Evolutionary conservation across 257 asterid genomes (phyloP).

Genomic region (Rehmannia glutinosa): DNA sequence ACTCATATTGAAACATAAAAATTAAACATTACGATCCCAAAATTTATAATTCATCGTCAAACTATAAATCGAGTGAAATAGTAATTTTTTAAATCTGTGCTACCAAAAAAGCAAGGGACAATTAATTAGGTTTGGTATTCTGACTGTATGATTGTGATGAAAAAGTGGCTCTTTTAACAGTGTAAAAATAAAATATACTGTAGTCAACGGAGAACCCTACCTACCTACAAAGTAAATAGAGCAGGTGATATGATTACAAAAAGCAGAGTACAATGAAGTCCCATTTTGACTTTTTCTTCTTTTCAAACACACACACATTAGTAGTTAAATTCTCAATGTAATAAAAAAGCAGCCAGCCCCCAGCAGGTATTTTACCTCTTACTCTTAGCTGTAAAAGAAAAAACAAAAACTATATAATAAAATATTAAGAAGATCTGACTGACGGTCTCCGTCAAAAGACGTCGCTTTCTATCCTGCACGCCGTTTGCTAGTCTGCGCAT

Average conservation of each 20-base stretch:
- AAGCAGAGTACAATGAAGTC: slow-evolving; percentile 17
- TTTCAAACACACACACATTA: not conserved
- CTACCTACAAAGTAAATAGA: not conserved
- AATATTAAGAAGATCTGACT: not conserved
- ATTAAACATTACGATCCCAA: no score
- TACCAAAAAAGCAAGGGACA: no score
- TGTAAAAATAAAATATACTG: not conserved
- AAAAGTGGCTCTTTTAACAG: no score
- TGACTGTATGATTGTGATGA: no score
- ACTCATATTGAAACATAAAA: no score
- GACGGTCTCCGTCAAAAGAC: slow-evolving; percentile 20
- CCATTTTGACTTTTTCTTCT: slow-evolving; percentile 26
- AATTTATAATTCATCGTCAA: no score
- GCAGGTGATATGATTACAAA: slow-evolving; percentile 22
- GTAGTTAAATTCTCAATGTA: not conserved
- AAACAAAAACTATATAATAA: not conserved
- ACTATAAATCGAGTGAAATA: no score
- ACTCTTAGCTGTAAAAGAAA: not conserved
- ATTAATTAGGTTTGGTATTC: no score
- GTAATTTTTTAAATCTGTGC: no score
- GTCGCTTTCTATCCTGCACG: slow-evolving; percentile 20
- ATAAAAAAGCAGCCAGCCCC: not conserved
- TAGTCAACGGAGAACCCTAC: not conserved
- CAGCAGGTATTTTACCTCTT: not conserved
- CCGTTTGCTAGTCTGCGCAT: slow-evolving; percentile 27